Percentiles rank a stretch among this genome's conserved stretches.
Conservation (phyloP, 176 grass and related monocot genomes). For the Hsuehochloa calcarea region DNA sequence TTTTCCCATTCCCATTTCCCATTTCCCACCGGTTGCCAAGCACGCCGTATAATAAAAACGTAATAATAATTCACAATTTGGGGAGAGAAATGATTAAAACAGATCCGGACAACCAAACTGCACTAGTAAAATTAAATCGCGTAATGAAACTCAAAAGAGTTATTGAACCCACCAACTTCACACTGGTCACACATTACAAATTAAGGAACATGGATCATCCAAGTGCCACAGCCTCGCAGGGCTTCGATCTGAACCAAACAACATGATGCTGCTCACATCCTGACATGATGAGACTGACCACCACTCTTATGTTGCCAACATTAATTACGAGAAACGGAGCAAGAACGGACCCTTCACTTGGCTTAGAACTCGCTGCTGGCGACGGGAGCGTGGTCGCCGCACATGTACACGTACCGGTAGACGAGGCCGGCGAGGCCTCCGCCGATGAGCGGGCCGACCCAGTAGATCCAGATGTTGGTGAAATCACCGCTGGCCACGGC, state of each 20-base stretch:
- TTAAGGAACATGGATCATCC: constrained; percentile 5
- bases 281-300: background rate
- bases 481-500: constrained; percentile 57
- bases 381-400: constrained; percentile 45
- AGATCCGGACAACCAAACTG: background rate
- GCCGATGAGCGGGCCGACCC: constrained; percentile 55
- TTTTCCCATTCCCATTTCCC: too few species aligned
- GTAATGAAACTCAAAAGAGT: constrained; percentile 15
- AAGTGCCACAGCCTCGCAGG: constrained; percentile 5
- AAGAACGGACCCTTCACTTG: too few species aligned
- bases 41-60: too few species aligned
- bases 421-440: constrained; percentile 55
- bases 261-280: background rate
- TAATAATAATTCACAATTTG: too few species aligned
- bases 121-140: background rate
- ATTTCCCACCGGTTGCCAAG: too few species aligned
- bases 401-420: constrained; percentile 55
- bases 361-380: constrained; percentile 37
- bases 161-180: constrained; percentile 12
- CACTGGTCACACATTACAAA: constrained; percentile 15
- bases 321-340: background rate
- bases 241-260: constrained; percentile 32
- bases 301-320: constrained; percentile 4
- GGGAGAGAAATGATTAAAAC: background rate
- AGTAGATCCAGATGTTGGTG: constrained; percentile 59